Percentiles rank a stretch among this genome's conserved stretches.
phyloP scores from a whole-genome alignment of 768 basidiomycete genomes.

The Podaxis sp. region DNA sequence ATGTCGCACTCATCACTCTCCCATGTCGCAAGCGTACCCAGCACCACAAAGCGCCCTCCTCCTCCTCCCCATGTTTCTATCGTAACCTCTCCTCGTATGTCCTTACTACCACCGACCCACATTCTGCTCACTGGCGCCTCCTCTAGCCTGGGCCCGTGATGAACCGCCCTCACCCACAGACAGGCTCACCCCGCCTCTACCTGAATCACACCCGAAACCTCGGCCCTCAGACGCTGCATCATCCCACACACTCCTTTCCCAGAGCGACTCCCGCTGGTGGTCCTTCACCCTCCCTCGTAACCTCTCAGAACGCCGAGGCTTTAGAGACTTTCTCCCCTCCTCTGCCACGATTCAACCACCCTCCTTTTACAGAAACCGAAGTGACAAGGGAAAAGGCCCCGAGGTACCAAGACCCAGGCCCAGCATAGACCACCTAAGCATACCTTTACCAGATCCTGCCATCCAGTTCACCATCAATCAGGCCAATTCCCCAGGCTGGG shows the following conservation, averaged over 20 bases:
- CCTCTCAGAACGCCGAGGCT: slow-evolving; percentile 25
- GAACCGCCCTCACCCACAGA: slow-evolving; percentile 73
- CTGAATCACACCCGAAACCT: slow-evolving; percentile 26
- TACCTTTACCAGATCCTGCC: slow-evolving; percentile 31
- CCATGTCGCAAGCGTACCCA: slow-evolving; percentile 27
- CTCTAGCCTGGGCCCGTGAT: slow-evolving; percentile 76
- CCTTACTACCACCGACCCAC: not conserved
- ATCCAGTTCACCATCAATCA: slow-evolving; percentile 51
- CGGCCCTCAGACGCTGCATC: slow-evolving; percentile 52
- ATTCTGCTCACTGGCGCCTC: slow-evolving; percentile 4
- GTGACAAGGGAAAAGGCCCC: slow-evolving; percentile 27
- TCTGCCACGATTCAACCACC: slow-evolving; percentile 32
- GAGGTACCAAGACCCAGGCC: slow-evolving; percentile 12
- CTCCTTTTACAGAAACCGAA: slow-evolving; percentile 25
- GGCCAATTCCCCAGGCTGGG: slow-evolving; percentile 59
- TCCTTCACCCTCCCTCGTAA: slow-evolving; percentile 56
- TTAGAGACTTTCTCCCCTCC: slow-evolving; percentile 47
- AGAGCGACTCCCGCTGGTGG: slow-evolving; percentile 63
- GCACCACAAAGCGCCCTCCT: slow-evolving; percentile 29
- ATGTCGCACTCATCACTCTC: slow-evolving; percentile 24
- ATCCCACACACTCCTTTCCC: slow-evolving; percentile 40
- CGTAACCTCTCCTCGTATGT: slow-evolving; percentile 68
- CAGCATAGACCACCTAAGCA: slow-evolving; percentile 19
- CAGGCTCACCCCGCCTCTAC: slow-evolving; percentile 15
- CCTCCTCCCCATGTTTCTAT: slow-evolving; percentile 53